These are phyloP conservation scores for Prinsepia uniflora DNA, from an alignment of 306 rosid genomes.

Conservation along the genomic window DNA sequence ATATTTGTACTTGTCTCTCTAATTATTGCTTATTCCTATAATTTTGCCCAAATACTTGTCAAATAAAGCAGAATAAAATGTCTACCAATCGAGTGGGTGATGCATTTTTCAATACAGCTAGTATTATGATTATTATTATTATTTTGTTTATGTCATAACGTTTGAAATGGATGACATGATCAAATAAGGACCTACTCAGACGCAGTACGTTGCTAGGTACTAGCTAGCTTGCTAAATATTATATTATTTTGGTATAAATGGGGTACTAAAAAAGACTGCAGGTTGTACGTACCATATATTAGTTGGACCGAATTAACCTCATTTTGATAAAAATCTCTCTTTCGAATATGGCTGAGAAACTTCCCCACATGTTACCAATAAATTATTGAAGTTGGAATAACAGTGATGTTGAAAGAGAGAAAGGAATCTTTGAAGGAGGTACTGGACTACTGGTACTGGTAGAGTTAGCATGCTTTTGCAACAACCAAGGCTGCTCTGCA, in stretches of 20 bases:
- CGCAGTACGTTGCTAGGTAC: no score
- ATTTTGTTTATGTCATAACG: no score
- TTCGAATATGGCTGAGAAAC: not conserved
- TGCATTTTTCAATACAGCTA: no score
- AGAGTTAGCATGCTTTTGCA: conserved; percentile 36
- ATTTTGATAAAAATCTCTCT: not conserved
- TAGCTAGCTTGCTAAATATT: not conserved
- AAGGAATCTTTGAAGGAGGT: conserved; percentile 49
- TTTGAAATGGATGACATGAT: no score
- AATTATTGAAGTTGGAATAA: conserved; percentile 27
- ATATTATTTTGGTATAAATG: not conserved
- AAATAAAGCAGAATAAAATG: not conserved
- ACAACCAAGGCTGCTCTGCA: conserved; percentile 27
- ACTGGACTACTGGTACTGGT: no score
- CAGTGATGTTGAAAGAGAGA: conserved; percentile 42
- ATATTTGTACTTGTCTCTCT: not conserved
- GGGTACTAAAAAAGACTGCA: not conserved
- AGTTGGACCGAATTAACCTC: not conserved
- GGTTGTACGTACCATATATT: not conserved
- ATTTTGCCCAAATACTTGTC: not conserved
- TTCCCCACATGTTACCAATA: not conserved
- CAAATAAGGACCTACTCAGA: no score
- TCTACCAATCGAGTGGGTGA: no score
- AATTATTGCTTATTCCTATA: not conserved
- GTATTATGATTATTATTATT: no score